Evolutionary conservation across 1,284 basidiomycete genomes (phyloP).

Genomic region (Crucibulum cyathiforme): DNA sequence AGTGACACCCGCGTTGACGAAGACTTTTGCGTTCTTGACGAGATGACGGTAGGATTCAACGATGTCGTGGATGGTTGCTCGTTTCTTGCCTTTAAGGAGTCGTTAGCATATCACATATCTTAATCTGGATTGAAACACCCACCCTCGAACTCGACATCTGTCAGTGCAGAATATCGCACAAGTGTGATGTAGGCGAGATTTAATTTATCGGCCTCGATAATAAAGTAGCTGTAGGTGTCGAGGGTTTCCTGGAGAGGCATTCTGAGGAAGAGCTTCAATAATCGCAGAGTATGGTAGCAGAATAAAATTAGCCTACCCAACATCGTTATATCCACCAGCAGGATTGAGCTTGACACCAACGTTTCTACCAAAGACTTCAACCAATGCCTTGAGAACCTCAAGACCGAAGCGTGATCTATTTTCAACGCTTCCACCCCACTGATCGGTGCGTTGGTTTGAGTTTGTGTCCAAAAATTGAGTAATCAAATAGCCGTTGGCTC

Average conservation of each 20-base stretch:
- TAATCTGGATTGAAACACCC: background rate
- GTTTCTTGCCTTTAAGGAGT: slow-evolving; percentile 6
- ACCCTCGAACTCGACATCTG: slow-evolving; percentile 36
- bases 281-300: background rate
- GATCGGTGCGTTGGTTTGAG: slow-evolving; percentile 56
- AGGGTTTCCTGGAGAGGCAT: slow-evolving; percentile 46
- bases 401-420: slow-evolving; percentile 63
- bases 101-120: background rate
- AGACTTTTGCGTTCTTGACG: slow-evolving; percentile 36
- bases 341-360: slow-evolving; percentile 60
- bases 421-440: slow-evolving; percentile 33
- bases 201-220: slow-evolving; percentile 40
- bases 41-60: slow-evolving; percentile 37
- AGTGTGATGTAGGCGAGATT: slow-evolving; percentile 39
- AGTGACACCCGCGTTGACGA: slow-evolving; percentile 36
- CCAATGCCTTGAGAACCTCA: slow-evolving; percentile 53
- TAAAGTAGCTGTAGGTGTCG: slow-evolving; percentile 41
- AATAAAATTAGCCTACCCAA: slow-evolving; percentile 35
- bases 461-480: slow-evolving; percentile 62
- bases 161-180: slow-evolving; percentile 24
- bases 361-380: slow-evolving; percentile 55
- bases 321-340: slow-evolving; percentile 53
- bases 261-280: slow-evolving; percentile 12
- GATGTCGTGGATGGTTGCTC: slow-evolving; percentile 29
- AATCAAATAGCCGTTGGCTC: slow-evolving; percentile 57